Base-by-base conservation (phyloP, 495 filamentous ascomycete species). In the Amniculicola lignicola region DNA sequence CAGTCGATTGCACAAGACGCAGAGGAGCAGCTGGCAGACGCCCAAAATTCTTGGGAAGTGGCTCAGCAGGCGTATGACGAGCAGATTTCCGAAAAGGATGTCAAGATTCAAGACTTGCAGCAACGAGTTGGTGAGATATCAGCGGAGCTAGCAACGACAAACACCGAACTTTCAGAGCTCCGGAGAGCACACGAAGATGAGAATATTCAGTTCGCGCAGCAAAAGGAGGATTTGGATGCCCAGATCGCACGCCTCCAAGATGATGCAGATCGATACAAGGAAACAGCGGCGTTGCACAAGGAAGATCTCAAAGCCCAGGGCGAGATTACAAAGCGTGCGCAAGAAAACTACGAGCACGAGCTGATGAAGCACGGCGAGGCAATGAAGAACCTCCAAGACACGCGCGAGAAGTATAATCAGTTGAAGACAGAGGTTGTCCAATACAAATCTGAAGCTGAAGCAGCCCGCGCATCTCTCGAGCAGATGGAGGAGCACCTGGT, bases 321-420 rank as follows among this genome's bases (percentile, higher is more conserved):
- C 19, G 84, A 90, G 21, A 99, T 99, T 66, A 87, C 94, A 2
- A 81, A 88, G 48, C 87, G 88, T 65, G 90, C 93, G 5, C 94
- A 97, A 67, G 85, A 94, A 59, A 90, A 92, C 56, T 99, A 99
- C 62, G 94, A 99, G 67, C 82, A 79, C 45, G 94, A 97, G 62
- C 78, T 97, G 1, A 81, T 95, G 62, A 95, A 91, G 69, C 94
- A 99, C 67, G 91, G 90, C 2, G 89, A 95, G 54, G 92, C 94
- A 14, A 88, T 91, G 1, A 89, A 89, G 70, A 77, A 81, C 16
- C 70, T 97, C 21, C 89, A 94, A 54, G 77, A 76, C 35, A 73
- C 94, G 42, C 87, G 94, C 33, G 75, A 72, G 7, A 89, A 97
- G 59, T 78, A 87, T 68, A 90, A 94, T 63, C 75, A 90, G 40